phyloP scores from a whole-genome alignment of 768 basidiomycete species.

The Nidularia pulvinata region DNA sequence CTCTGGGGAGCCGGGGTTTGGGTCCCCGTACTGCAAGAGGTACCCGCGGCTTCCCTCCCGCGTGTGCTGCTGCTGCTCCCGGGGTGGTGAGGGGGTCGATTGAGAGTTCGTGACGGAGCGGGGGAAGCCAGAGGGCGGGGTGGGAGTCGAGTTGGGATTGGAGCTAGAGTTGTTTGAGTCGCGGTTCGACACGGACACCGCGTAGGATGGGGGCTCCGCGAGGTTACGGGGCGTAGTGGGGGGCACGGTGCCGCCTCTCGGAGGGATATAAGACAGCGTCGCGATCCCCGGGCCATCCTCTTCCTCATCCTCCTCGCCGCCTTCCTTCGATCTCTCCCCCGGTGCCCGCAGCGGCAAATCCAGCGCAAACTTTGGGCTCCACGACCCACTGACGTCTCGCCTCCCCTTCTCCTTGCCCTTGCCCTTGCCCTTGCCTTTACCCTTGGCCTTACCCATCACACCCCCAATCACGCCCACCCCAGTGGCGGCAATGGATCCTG shows the following conservation, averaged over 20 bases:
- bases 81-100: conserved; percentile 5
- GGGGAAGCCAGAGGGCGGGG: conserved; percentile 19
- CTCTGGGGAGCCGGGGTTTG: not conserved
- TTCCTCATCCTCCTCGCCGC: not conserved
- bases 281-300: conserved; percentile 5
- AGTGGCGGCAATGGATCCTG: conserved; percentile 3
- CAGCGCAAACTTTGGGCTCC: conserved; percentile 30
- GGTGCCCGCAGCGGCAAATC: conserved; percentile 14
- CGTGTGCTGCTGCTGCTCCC: conserved; percentile 6
- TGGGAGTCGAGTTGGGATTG: conserved; percentile 4
- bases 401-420: conserved; percentile 30
- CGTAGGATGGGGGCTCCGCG: conserved; percentile 26
- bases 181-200: conserved; percentile 18
- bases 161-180: conserved; percentile 10
- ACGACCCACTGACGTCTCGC: conserved; percentile 28
- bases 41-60: conserved; percentile 12
- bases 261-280: conserved; percentile 19
- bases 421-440: conserved; percentile 20
- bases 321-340: conserved; percentile 6
- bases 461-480: not conserved
- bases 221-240: conserved; percentile 9
- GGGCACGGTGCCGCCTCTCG: not conserved
- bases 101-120: conserved; percentile 17
- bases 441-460: conserved; percentile 4
- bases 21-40: conserved; percentile 12